Conservation (phyloP, 495 filamentous ascomycete species). For the Talaromyces adpressus region DNA sequence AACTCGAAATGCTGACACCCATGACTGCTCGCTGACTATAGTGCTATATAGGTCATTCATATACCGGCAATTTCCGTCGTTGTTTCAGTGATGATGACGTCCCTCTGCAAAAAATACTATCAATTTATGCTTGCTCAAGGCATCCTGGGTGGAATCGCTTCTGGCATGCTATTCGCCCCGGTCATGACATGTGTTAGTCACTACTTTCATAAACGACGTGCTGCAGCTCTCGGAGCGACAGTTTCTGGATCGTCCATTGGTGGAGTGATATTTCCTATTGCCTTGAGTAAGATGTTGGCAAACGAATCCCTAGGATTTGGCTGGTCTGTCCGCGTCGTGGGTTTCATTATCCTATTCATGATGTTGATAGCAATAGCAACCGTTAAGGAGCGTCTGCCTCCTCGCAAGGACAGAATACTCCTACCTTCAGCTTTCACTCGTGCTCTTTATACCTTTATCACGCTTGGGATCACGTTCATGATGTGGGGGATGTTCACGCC, state of each 20-base stretch:
- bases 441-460: slow-evolving; percentile 14
- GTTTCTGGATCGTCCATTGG: slow-evolving; percentile 41
- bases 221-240: slow-evolving; percentile 38
- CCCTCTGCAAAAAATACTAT: slow-evolving; percentile 43
- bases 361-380: slow-evolving; percentile 33
- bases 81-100: slow-evolving; percentile 38
- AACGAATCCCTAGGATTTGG: slow-evolving; percentile 41
- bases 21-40: slow-evolving; percentile 8
- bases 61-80: slow-evolving; percentile 10
- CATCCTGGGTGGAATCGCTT: slow-evolving; percentile 36
- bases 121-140: slow-evolving; percentile 53
- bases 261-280: slow-evolving; percentile 27
- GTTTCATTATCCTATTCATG: slow-evolving; percentile 47
- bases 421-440: slow-evolving; percentile 34
- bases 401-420: slow-evolving; percentile 31
- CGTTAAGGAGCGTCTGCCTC: slow-evolving; percentile 38
- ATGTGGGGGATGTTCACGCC: slow-evolving; percentile 15
- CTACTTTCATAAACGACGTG: slow-evolving; percentile 45
- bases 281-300: slow-evolving; percentile 18
- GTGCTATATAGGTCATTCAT: slow-evolving; percentile 9
- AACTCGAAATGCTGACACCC: slow-evolving; percentile 1
- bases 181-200: slow-evolving; percentile 38
- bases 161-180: slow-evolving; percentile 39
- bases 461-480: slow-evolving; percentile 14
- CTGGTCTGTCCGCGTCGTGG: slow-evolving; percentile 53